Conservation (phyloP, 192 early-diverging fungal species). For the Phlyctochytrium planicorne region DNA sequence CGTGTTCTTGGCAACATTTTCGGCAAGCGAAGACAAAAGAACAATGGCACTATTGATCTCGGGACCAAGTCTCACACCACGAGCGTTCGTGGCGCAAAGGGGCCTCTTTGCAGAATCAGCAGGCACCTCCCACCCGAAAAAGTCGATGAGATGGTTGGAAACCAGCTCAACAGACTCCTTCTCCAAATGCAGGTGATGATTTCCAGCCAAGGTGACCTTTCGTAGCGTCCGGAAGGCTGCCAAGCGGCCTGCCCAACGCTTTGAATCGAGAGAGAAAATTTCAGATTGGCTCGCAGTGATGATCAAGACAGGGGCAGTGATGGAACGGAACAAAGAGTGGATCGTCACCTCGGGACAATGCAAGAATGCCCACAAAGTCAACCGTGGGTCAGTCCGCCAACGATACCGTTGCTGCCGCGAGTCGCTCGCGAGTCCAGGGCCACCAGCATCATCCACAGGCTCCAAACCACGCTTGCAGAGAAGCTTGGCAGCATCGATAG, state of each 20-base stretch:
- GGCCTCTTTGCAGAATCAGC: no score
- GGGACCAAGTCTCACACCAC: not conserved
- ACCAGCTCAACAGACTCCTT: conserved; percentile 12
- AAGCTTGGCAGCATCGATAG: conserved; percentile 29
- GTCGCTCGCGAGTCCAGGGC: not conserved
- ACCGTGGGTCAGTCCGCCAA: conserved; percentile 30
- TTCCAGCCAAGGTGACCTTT: conserved; percentile 8
- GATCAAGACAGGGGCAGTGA: conserved; percentile 18
- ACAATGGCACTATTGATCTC: not conserved
- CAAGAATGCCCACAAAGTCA: conserved; percentile 35
- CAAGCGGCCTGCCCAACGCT: conserved; percentile 14
- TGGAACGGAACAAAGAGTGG: conserved; percentile 15
- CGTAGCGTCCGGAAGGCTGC: not conserved
- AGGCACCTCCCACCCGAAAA: conserved; percentile 7
- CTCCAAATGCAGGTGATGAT: conserved; percentile 46
- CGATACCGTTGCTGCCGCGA: no score
- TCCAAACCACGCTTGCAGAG: conserved; percentile 37
- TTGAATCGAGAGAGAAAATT: conserved; percentile 13
- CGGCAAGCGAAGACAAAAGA: not conserved
- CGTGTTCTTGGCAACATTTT: not conserved
- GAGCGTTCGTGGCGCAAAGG: no score
- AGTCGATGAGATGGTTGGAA: not conserved
- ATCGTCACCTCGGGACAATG: conserved; percentile 30
- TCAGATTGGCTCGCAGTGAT: conserved; percentile 17
- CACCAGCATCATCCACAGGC: not conserved